These are phyloP conservation scores for Huntiella abstrusa DNA, from an alignment of 2,329 filamentous ascomycete species.

Conservation along the genomic window DNA sequence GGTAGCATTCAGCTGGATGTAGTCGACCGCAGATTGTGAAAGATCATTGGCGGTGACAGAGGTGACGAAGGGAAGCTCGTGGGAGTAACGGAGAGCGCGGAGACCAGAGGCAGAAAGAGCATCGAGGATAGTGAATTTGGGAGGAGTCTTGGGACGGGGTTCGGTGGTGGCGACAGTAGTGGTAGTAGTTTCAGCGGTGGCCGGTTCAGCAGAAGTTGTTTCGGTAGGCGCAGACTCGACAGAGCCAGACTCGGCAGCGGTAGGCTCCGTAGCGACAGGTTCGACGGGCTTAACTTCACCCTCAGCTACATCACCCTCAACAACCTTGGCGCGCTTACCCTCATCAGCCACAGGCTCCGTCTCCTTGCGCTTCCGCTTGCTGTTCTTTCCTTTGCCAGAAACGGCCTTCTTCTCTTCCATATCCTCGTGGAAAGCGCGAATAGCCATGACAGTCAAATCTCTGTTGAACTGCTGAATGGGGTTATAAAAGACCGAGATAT, in stretches of 20 bases:
- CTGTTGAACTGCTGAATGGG: conserved; percentile 98
- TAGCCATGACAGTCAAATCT: conserved; percentile 79
- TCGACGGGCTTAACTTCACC: neutral
- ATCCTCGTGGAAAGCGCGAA: conserved; percentile 71
- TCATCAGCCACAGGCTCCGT: conserved; percentile 26
- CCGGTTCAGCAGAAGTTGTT: conserved; percentile 41
- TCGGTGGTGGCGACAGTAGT: conserved; percentile 50
- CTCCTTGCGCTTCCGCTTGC: conserved; percentile 25
- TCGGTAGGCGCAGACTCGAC: neutral
- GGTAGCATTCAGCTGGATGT: conserved; percentile 67
- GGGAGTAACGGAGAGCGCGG: conserved; percentile 74
- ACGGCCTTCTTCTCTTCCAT: conserved; percentile 25
- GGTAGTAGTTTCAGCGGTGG: conserved; percentile 87
- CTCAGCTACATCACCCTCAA: conserved; percentile 2
- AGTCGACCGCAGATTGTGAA: conserved; percentile 53
- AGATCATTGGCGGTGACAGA: conserved; percentile 81
- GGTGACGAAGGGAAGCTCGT: conserved; percentile 73
- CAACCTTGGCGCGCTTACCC: conserved; percentile 16
- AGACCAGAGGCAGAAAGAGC: conserved; percentile 87
- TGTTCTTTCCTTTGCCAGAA: conserved; percentile 15
- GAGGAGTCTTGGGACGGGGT: conserved; percentile 15
- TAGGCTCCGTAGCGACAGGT: neutral
- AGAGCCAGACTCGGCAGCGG: neutral
- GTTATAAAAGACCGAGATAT: conserved; percentile 75
- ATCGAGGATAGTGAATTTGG: conserved; percentile 69